Conservation (phyloP, 208 protist species). For the Herpetomonas tarakana region DNA sequence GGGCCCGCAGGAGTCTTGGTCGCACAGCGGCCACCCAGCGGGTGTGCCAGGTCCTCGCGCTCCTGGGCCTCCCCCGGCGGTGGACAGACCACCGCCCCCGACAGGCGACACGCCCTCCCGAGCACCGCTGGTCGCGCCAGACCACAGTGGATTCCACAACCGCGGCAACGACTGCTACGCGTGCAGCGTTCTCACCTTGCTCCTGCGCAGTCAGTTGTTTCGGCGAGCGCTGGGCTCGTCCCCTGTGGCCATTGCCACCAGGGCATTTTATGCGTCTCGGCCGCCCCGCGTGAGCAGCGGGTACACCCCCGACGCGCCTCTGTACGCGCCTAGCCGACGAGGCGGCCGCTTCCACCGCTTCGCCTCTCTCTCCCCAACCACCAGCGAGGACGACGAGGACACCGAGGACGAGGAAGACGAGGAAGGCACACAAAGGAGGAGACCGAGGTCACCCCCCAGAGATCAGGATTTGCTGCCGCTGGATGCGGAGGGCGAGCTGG, state of each 20-base stretch:
- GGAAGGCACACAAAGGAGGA: no score
- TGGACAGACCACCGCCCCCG: no score
- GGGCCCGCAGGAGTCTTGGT: no score
- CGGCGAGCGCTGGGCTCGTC: slow-evolving; percentile 29
- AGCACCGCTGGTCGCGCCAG: no score
- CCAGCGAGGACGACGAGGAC: neutral
- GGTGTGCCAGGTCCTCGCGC: no score
- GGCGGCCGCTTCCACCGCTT: neutral
- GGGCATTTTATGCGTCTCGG: neutral
- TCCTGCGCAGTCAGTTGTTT: slow-evolving; percentile 65
- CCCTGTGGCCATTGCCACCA: slow-evolving; percentile 14
- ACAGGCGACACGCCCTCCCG: no score
- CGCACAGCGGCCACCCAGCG: no score
- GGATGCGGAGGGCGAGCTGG: neutral
- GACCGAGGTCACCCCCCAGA: no score
- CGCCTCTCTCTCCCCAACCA: neutral
- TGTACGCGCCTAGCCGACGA: slow-evolving; percentile 3
- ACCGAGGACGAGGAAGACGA: no score
- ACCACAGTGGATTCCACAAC: slow-evolving; percentile 80
- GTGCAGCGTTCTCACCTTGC: slow-evolving; percentile 72
- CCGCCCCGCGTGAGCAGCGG: slow-evolving; percentile 1
- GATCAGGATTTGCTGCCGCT: neutral
- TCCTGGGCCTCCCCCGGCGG: no score
- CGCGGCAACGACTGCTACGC: slow-evolving; percentile 80
- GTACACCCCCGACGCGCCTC: slow-evolving; percentile 16